Conservation (phyloP, 495 filamentous ascomycete species). For the Parachaetomium inaequale region DNA sequence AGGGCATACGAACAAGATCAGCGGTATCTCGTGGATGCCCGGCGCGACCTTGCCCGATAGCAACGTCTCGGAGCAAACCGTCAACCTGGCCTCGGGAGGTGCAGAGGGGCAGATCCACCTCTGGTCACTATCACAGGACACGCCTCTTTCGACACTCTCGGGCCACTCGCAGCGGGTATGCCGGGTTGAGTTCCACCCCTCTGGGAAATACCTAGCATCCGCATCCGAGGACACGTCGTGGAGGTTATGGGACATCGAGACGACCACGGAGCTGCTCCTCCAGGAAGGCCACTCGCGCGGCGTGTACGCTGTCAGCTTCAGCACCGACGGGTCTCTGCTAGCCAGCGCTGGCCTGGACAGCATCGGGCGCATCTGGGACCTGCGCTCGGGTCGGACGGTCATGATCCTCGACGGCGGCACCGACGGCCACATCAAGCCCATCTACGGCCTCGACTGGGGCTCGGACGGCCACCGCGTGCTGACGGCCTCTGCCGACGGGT, state of each 20-base stretch:
- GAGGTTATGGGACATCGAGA: conserved; percentile 93
- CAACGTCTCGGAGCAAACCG: conserved; percentile 64
- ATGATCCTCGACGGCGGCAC: conserved; percentile 84
- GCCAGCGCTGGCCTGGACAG: conserved; percentile 90
- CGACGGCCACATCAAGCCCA: conserved; percentile 88
- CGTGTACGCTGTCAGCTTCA: conserved; percentile 84
- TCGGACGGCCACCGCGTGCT: conserved; percentile 84
- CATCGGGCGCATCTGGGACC: conserved; percentile 92
- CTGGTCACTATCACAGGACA: conserved; percentile 82
- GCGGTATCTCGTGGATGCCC: conserved; percentile 87
- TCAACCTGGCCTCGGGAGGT: conserved; percentile 88
- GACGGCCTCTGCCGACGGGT: conserved; percentile 88
- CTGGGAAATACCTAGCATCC: conserved; percentile 83
- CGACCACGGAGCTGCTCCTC: conserved; percentile 73
- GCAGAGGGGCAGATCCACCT: conserved; percentile 87
- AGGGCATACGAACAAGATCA: conserved; percentile 81
- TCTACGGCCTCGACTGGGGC: conserved; percentile 89
- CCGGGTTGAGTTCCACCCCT: conserved; percentile 91
- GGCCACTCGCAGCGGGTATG: conserved; percentile 87
- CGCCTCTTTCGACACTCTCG: conserved; percentile 75
- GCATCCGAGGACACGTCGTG: conserved; percentile 96
- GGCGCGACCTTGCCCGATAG: conserved; percentile 67
- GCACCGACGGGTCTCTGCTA: conserved; percentile 82
- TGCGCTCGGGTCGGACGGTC: conserved; percentile 88
- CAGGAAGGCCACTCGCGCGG: conserved; percentile 95